Percentiles rank a stretch among this genome's conserved stretches.
These are phyloP conservation scores for Hsuehochloa calcarea DNA, from an alignment of 176 grass and related monocot genomes.

Conservation along the genomic window DNA sequence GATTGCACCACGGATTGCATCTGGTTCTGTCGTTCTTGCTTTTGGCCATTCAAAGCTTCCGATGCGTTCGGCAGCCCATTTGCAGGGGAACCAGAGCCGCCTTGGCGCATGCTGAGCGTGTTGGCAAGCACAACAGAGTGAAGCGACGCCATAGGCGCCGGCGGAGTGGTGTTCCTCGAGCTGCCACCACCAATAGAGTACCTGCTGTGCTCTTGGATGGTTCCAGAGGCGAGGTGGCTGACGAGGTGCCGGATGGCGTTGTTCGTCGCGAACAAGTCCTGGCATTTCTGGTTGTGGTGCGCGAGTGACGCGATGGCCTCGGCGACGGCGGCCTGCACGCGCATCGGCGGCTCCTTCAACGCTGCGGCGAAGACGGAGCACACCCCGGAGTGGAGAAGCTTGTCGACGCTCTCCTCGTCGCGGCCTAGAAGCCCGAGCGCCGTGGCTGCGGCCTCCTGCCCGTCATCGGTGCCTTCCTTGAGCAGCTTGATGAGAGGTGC, in stretches of 20 bases:
- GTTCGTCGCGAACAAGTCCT: conserved; percentile 74
- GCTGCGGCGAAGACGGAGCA: conserved; percentile 67
- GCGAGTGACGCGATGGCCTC: conserved; percentile 67
- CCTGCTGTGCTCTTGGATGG: conserved; percentile 82
- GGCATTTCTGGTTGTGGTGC: conserved; percentile 45
- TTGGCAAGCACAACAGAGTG: conserved; percentile 69
- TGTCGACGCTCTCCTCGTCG: conserved; percentile 57
- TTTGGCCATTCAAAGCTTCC: neutral
- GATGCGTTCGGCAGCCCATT: neutral
- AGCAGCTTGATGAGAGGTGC: conserved; percentile 69
- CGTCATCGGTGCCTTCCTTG: conserved; percentile 81
- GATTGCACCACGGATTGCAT: conserved; percentile 67
- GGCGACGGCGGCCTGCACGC: conserved; percentile 74
- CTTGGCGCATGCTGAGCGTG: conserved; percentile 31
- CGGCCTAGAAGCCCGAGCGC: conserved; percentile 64
- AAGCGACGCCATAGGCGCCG: conserved; percentile 32
- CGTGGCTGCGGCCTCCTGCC: conserved; percentile 58
- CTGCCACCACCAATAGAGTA: conserved; percentile 41
- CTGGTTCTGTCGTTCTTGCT: conserved; percentile 36
- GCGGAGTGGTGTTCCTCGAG: neutral
- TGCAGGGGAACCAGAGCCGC: neutral
- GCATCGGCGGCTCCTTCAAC: conserved; percentile 74
- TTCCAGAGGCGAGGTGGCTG: conserved; percentile 68
- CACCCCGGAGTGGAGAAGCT: conserved; percentile 54
- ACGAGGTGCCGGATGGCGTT: conserved; percentile 74